These are phyloP conservation scores for Hanseniaspora occidentalis DNA, from an alignment of 805 yeast genomes.

Conservation along the genomic window DNA sequence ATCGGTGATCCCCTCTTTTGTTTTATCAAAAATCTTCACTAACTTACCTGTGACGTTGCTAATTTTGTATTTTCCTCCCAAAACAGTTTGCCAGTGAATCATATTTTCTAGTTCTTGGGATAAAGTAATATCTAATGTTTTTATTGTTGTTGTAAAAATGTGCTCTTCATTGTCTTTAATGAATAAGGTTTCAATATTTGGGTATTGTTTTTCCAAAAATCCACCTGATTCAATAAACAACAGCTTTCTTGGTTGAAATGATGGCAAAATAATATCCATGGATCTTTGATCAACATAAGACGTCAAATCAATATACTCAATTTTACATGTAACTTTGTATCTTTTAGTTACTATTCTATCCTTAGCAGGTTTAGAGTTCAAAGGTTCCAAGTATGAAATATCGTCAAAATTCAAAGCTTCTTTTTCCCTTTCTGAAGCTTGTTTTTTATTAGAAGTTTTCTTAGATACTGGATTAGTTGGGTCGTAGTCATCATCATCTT, in stretches of 20 bases:
- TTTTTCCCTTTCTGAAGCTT: slow-evolving; percentile 19
- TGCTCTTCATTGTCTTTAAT: slow-evolving; percentile 28
- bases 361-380: slow-evolving; percentile 15
- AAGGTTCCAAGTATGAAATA: slow-evolving; percentile 35
- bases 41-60: slow-evolving; percentile 63
- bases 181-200: slow-evolving; percentile 23
- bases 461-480: neutral
- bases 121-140: slow-evolving; percentile 49
- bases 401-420: slow-evolving; percentile 37
- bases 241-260: slow-evolving; percentile 58
- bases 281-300: slow-evolving; percentile 83
- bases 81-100: slow-evolving; percentile 73
- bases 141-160: slow-evolving; percentile 41
- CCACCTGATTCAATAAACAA: neutral
- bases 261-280: slow-evolving; percentile 59
- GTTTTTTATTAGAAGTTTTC: neutral
- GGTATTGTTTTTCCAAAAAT: neutral
- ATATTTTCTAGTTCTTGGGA: slow-evolving; percentile 50
- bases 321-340: slow-evolving; percentile 52
- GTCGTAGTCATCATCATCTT: slow-evolving; percentile 15
- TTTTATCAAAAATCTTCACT: slow-evolving; percentile 8
- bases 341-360: slow-evolving; percentile 14
- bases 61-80: slow-evolving; percentile 59
- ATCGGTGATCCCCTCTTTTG: slow-evolving; percentile 6
- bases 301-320: slow-evolving; percentile 67